Conservation (phyloP, 2,329 filamentous ascomycete species). For the Dactylonectria estremocensis region DNA sequence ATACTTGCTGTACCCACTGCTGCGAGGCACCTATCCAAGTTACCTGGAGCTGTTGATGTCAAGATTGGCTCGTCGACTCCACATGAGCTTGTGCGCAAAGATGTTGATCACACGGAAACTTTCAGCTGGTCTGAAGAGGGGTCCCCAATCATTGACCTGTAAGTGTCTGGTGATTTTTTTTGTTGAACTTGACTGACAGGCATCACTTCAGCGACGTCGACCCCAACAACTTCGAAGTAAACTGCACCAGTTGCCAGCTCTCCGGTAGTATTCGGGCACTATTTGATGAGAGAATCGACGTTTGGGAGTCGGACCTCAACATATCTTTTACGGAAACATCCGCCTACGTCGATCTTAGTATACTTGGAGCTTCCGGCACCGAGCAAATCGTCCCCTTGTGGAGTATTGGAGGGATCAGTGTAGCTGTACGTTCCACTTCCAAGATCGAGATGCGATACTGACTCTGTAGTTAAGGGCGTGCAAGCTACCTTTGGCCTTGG, state of each 20-base stretch:
- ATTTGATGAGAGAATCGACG: constrained; percentile 5
- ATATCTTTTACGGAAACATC: constrained; percentile 9
- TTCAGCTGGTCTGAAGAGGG: not conserved
- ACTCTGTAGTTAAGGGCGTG: not conserved
- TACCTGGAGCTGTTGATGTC: not conserved
- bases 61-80: not conserved
- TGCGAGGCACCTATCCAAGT: not conserved
- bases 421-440: not conserved
- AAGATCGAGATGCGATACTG: not conserved
- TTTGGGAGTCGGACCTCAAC: constrained; percentile 7
- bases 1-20: not conserved
- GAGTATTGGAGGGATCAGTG: constrained; percentile 10
- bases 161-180: not conserved
- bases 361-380: not conserved
- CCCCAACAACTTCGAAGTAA: not conserved
- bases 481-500: constrained; percentile 7
- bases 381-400: constrained; percentile 4
- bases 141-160: not conserved
- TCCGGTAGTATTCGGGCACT: not conserved
- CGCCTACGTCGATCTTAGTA: constrained; percentile 3
- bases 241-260: constrained; percentile 17
- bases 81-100: not conserved
- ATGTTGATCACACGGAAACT: constrained; percentile 2
- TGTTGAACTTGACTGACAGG: not conserved
- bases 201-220: not conserved